Evolutionary conservation across 129 eudicot genomes (phyloP), one percentile per base, ranked within the genome.

Genomic region (Kitagawia praeruptora): DNA sequence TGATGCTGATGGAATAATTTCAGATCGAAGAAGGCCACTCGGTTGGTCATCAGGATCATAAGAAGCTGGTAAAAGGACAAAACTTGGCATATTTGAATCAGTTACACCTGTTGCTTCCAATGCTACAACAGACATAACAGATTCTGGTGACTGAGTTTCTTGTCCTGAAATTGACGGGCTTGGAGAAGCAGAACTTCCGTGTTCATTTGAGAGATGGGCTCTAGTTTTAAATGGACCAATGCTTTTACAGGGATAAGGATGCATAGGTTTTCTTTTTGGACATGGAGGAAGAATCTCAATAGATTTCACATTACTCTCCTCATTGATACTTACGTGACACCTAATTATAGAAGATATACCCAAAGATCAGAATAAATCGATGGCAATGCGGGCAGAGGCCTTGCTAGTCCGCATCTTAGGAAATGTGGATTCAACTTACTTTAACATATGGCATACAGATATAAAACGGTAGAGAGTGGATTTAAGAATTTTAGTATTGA

Each of bases 261-360:
- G 97, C 93, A 87, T 81, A 0, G 98, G 98, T 73, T 94, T 94
- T 69, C 97, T 81, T 82, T 92, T 94, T 1, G 98, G 98, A 64
- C 98, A 87, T 79, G 98, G 97, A 11, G 98, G 98, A 4, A 97
- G 98, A 31, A 94, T 94, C 77, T 94, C 97, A 23, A 87, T 86
- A 18, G 96, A 87, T 82, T 91, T 92, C 84, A 79, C 87, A 8
- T 83, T 84, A 81, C 46, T 79, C 1, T 73, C 83, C 51, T 91
- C 91, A 49, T 87, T 86, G 40, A 78, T 81, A 80, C 77, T 91
- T 14, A 31, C 34, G 34, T 31, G 34, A 31, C 34, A 31, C 34
- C 34, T 31, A 31, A 31, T 31, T 31, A 31, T 31, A 31, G 34
- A 31, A 31, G 49, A 8, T 66, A 67, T 38, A 58, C 51, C 38